phyloP scores from a whole-genome alignment of 768 basidiomycete genomes.

The Hericium coralloides region DNA sequence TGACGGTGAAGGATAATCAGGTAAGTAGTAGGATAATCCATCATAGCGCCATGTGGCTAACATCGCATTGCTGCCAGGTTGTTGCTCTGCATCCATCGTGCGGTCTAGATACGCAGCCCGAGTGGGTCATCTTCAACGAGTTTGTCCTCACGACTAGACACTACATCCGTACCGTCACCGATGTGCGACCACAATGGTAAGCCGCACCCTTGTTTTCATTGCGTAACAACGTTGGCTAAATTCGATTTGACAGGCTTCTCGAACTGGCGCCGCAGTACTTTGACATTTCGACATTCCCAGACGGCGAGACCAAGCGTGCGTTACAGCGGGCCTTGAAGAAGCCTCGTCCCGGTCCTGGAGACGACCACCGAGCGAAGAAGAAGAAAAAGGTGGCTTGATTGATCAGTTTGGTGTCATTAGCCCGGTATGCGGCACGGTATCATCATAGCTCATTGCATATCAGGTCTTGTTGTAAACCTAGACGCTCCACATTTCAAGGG shows the following conservation, averaged over 20 bases:
- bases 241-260: slow-evolving; percentile 39
- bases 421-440: not conserved
- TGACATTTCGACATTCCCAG: slow-evolving; percentile 53
- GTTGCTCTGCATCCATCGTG: slow-evolving; percentile 81
- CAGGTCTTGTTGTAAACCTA: too few relatives aligned
- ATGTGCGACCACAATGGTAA: slow-evolving; percentile 81
- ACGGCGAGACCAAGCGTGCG: slow-evolving; percentile 64
- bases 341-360: not conserved
- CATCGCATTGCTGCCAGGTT: slow-evolving; percentile 27
- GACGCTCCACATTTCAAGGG: not conserved
- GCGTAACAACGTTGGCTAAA: not conserved
- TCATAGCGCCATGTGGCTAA: not conserved
- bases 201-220: slow-evolving; percentile 14
- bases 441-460: too few relatives aligned
- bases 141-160: slow-evolving; percentile 86
- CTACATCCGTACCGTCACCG: slow-evolving; percentile 89
- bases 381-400: not conserved
- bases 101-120: slow-evolving; percentile 78
- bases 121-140: slow-evolving; percentile 92
- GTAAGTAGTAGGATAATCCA: slow-evolving; percentile 25
- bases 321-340: slow-evolving; percentile 6
- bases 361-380: not conserved
- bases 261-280: slow-evolving; percentile 62
- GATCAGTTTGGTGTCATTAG: not conserved
- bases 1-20: slow-evolving; percentile 95